Percentiles rank a stretch among this genome's conserved stretches.
These are phyloP conservation scores for Trapa bicornis DNA, from an alignment of 345 rosid species.

Conservation along the genomic window DNA sequence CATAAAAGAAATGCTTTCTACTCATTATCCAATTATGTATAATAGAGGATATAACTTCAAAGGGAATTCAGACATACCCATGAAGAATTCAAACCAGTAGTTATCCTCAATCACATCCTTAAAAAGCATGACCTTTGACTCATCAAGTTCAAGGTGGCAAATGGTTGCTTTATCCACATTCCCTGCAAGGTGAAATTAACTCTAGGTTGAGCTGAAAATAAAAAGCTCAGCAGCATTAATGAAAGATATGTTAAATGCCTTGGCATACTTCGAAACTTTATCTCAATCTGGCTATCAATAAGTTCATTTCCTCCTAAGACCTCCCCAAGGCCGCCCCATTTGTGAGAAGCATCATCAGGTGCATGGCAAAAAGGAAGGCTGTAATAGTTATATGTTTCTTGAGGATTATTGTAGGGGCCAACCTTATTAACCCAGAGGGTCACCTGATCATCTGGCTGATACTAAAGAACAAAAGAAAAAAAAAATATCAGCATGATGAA, in stretches of 20 bases:
- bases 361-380: constrained; percentile 92
- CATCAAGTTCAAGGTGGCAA: constrained; percentile 55
- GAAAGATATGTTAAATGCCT: constrained; percentile 2
- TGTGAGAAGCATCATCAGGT: constrained; percentile 53
- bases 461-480: constrained; percentile 35
- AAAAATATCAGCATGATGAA: not conserved
- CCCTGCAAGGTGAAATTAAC: constrained; percentile 26
- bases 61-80: constrained; percentile 53
- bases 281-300: constrained; percentile 75
- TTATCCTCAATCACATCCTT: constrained; percentile 82
- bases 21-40: not conserved
- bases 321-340: constrained; percentile 99
- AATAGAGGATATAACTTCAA: not conserved
- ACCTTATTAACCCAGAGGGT: constrained; percentile 98
- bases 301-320: constrained; percentile 99
- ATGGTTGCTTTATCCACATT: constrained; percentile 45
- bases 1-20: not conserved
- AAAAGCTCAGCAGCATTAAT: constrained; percentile 1
- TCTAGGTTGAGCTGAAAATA: not conserved
- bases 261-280: constrained; percentile 72
- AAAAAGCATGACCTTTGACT: constrained; percentile 58
- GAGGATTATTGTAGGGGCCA: constrained; percentile 99
- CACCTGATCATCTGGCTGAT: constrained; percentile 63
- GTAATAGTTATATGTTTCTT: constrained; percentile 97
- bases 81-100: constrained; percentile 88